Percentiles rank a stretch among this genome's conserved stretches.
phyloP scores from a whole-genome alignment of 2,329 filamentous ascomycete species.

The Aspergillus uvarum region DNA sequence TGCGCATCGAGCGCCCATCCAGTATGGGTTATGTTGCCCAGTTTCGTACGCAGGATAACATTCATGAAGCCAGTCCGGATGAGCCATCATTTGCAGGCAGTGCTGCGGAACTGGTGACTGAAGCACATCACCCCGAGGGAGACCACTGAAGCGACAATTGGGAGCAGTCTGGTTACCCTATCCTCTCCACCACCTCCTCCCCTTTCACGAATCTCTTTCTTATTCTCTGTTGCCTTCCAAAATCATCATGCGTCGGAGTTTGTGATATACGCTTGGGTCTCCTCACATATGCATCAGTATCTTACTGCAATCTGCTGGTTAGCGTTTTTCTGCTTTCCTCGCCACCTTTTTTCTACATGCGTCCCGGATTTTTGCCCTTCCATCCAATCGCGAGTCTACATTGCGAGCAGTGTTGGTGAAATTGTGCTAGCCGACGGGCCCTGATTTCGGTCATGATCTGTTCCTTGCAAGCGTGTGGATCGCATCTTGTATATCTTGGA shows the following conservation, averaged over 20 bases:
- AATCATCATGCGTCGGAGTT: slow-evolving; percentile 17
- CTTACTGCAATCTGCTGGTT: slow-evolving; percentile 3
- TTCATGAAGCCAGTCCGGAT: slow-evolving; percentile 44
- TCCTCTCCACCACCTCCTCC: background rate
- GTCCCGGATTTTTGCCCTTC: background rate
- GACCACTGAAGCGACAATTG: slow-evolving; percentile 12
- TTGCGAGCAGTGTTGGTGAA: background rate
- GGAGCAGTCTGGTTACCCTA: background rate
- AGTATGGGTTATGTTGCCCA: slow-evolving; percentile 53
- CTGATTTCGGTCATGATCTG: background rate
- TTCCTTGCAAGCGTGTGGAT: background rate
- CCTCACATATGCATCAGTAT: slow-evolving; percentile 11
- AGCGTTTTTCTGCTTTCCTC: background rate
- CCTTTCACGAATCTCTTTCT: slow-evolving; percentile 7
- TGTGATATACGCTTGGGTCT: slow-evolving; percentile 15
- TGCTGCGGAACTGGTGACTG: slow-evolving; percentile 46
- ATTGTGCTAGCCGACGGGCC: background rate
- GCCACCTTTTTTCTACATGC: background rate
- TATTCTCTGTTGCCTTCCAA: slow-evolving; percentile 6
- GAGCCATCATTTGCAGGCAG: slow-evolving; percentile 42
- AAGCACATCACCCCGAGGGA: slow-evolving; percentile 21
- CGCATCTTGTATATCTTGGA: slow-evolving; percentile 19
- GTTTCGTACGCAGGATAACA: slow-evolving; percentile 50
- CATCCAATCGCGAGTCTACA: background rate
- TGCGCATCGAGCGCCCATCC: slow-evolving; percentile 41